Evolutionary conservation across 116 monocot species (phyloP), one percentile per base, ranked within the genome.

Genomic region (Posidonia oceanica): DNA sequence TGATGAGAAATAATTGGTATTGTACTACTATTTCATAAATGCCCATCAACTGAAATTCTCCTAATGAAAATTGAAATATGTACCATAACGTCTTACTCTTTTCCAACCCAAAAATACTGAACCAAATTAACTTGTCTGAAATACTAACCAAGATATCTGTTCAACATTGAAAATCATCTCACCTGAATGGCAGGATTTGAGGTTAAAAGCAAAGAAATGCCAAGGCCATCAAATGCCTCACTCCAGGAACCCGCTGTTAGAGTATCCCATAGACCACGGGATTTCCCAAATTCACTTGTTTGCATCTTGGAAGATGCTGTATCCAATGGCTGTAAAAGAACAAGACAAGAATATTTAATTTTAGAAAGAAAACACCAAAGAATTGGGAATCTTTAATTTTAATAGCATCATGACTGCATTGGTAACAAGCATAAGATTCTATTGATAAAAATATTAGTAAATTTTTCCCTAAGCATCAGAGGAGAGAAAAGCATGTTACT

Each of bases 151-250:
- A 29, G 12, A 48, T 10, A 7, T 48, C 48, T 10, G 8, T 1
- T 36, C 36, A 68, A 68, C 14, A 18, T 39, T 5, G 42, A 39
- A 41, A 66, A 42, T 66, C 11, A 23, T 61, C 23, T 42, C 87
- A 97, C 97, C 87, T 97, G 89, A 76, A 97, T 97, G 48, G 92
- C 83, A 69, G 97, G 97, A 84, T 97, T 97, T 37, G 89, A 75
- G 11, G 93, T 92, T 36, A 97, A 76, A 23, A 97, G 83, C 60
- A 97, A 79, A 69, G 97, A 97, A 41, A 97, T 92, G 65, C 87
- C 84, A 51, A 97, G 66, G 52, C 92, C 97, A 83, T 97, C 93
- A 83, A 85, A 97, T 41, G 90, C 89, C 63, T 92, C 92, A 70
- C 52, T 85, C 85, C 75, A 83, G 44, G 87, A 85, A 69, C 87